Percentiles rank a stretch among this genome's conserved stretches.
Evolutionary conservation across 306 rosid species (phyloP).

Genomic region (Gastrolobium bilobum): DNA sequence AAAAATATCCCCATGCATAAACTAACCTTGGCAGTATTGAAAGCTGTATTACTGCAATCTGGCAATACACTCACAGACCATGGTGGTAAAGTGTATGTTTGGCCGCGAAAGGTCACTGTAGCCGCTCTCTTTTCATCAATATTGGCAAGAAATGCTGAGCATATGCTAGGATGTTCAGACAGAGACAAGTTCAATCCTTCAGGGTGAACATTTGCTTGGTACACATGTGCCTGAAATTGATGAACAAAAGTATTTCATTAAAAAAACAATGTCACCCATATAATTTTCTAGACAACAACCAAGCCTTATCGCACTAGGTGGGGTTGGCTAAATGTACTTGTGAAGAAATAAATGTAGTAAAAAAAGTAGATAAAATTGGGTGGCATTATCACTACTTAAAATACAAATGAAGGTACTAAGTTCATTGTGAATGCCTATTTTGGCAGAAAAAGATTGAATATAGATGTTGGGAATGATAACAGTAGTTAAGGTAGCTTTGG

Average conservation of each 20-base stretch:
- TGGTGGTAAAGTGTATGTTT: constrained; percentile 81
- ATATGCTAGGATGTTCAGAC: constrained; percentile 56
- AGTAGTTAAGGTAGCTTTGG: neutral
- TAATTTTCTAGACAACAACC: neutral
- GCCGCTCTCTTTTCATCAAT: constrained; percentile 78
- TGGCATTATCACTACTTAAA: neutral
- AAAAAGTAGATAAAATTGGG: neutral
- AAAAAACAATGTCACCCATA: neutral
- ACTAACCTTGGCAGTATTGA: constrained; percentile 94
- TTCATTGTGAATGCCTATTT: constrained; percentile 3
- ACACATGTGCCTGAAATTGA: constrained; percentile 83
- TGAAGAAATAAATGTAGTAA: neutral
- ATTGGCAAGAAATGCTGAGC: constrained; percentile 96
- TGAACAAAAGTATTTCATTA: constrained; percentile 24
- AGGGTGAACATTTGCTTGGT: constrained; percentile 49
- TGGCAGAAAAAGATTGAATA: neutral
- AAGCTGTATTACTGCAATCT: constrained; percentile 81
- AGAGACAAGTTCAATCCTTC: constrained; percentile 55
- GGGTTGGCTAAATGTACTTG: neutral
- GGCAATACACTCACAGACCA: constrained; percentile 98
- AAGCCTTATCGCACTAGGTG: constrained; percentile 2
- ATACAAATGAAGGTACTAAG: constrained; percentile 1
- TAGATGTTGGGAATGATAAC: constrained; percentile 8
- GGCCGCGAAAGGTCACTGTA: constrained; percentile 78
- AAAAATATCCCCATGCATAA: constrained; percentile 28